Conservation (phyloP, 805 yeast species). For the Kregervanrija delftensis region DNA sequence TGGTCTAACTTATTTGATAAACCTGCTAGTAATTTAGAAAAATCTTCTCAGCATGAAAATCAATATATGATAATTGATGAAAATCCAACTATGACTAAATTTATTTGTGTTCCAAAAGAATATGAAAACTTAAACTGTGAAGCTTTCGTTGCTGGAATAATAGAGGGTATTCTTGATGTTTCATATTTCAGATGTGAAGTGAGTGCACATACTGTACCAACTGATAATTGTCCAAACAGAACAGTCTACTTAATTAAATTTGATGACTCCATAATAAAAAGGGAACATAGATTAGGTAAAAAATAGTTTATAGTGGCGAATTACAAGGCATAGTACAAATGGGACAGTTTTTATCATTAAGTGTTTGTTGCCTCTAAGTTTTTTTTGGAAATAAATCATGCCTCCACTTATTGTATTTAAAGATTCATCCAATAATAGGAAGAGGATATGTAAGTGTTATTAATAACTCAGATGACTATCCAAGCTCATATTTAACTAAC, state of each 20-base stretch:
- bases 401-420: background rate
- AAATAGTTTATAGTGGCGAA: background rate
- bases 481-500: no score
- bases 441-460: no score
- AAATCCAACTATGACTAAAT: slow-evolving; percentile 63
- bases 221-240: slow-evolving; percentile 48
- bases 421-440: no score
- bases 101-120: slow-evolving; percentile 72
- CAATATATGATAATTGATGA: slow-evolving; percentile 77
- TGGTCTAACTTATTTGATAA: slow-evolving; percentile 76
- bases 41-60: slow-evolving; percentile 49
- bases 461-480: no score
- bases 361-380: background rate
- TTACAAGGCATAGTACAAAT: no score
- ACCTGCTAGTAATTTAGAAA: slow-evolving; percentile 44
- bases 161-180: slow-evolving; percentile 75
- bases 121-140: slow-evolving; percentile 71
- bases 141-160: slow-evolving; percentile 78
- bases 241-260: slow-evolving; percentile 76
- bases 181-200: slow-evolving; percentile 69
- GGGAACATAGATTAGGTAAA: slow-evolving; percentile 35
- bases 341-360: no score
- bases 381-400: background rate
- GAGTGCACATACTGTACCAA: slow-evolving; percentile 74
- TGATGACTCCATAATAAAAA: slow-evolving; percentile 45